Evolutionary conservation across 805 yeast genomes (phyloP).

Genomic region (Wickerhamomyces kurtzmanii): DNA sequence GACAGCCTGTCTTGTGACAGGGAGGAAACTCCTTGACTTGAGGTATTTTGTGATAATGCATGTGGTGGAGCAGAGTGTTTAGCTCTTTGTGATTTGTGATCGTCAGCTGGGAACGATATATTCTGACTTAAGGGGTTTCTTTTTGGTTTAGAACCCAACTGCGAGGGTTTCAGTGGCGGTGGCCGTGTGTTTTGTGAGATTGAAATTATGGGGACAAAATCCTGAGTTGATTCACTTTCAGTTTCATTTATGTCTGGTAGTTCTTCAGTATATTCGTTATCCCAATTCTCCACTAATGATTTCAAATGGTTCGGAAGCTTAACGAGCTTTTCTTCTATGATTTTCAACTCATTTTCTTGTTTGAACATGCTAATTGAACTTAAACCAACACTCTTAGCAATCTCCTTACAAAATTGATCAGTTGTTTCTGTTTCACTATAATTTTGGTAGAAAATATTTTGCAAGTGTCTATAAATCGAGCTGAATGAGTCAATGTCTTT

Average conservation of each 20-base stretch:
- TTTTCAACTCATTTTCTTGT: slow-evolving; percentile 3
- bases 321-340: background rate
- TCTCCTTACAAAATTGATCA: slow-evolving; percentile 1
- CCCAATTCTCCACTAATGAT: slow-evolving; percentile 11
- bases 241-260: slow-evolving; percentile 2
- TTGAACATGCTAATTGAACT: slow-evolving; percentile 6
- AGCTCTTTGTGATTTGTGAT: no score
- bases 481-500: slow-evolving; percentile 1
- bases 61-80: no score
- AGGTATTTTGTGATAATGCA: slow-evolving; percentile 17
- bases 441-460: slow-evolving; percentile 3
- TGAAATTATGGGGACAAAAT: background rate
- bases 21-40: slow-evolving; percentile 10
- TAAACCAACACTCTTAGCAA: slow-evolving; percentile 7
- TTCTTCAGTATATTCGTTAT: no score
- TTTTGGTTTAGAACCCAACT: background rate
- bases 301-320: slow-evolving; percentile 2
- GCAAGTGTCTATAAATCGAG: no score
- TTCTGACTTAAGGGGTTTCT: background rate
- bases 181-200: background rate
- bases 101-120: slow-evolving; percentile 14
- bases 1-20: slow-evolving; percentile 5
- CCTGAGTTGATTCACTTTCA: no score
- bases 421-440: slow-evolving; percentile 5
- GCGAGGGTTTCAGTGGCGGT: slow-evolving; percentile 3